phyloP scores from a whole-genome alignment of 768 basidiomycete genomes.

The Pulveroboletus sp. region DNA sequence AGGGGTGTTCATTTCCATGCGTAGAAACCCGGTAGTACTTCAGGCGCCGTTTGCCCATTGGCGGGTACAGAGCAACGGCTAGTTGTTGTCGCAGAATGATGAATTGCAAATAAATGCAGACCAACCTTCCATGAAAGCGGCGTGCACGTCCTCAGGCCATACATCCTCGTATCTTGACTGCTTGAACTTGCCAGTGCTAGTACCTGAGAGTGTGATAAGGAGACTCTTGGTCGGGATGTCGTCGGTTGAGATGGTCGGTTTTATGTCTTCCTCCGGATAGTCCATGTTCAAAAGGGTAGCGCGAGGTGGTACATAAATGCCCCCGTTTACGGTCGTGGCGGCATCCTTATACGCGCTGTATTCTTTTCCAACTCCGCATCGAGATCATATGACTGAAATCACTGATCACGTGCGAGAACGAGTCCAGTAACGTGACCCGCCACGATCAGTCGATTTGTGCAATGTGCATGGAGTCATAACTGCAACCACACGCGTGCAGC shows the following conservation, averaged over 20 bases:
- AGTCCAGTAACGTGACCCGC: slow-evolving; percentile 4
- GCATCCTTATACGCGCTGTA: slow-evolving; percentile 13
- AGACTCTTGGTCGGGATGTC: slow-evolving; percentile 3
- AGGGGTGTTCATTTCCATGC: slow-evolving; percentile 9
- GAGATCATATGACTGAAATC: slow-evolving; percentile 29
- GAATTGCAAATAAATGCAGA: background rate
- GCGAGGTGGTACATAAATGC: slow-evolving; percentile 2
- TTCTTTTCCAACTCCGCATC: slow-evolving; percentile 24
- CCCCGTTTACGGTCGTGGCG: slow-evolving; percentile 1
- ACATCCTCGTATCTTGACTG: slow-evolving; percentile 34
- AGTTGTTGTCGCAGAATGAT: slow-evolving; percentile 9
- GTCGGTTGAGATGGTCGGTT: slow-evolving; percentile 10
- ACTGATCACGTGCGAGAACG: slow-evolving; percentile 20
- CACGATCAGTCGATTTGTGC: no score
- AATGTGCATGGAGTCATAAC: no score
- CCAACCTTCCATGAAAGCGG: slow-evolving; percentile 37
- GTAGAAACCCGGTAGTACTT: slow-evolving; percentile 29
- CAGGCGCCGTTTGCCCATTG: slow-evolving; percentile 35
- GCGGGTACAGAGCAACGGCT: slow-evolving; percentile 32
- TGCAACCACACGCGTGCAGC: background rate
- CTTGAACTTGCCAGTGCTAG: slow-evolving; percentile 17
- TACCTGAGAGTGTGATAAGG: background rate
- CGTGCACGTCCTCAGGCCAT: slow-evolving; percentile 34
- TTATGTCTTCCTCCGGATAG: slow-evolving; percentile 12
- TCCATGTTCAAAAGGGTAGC: slow-evolving; percentile 24